Base-by-base conservation (phyloP, 1,284 basidiomycete species). In the Stereum hirsutum region DNA sequence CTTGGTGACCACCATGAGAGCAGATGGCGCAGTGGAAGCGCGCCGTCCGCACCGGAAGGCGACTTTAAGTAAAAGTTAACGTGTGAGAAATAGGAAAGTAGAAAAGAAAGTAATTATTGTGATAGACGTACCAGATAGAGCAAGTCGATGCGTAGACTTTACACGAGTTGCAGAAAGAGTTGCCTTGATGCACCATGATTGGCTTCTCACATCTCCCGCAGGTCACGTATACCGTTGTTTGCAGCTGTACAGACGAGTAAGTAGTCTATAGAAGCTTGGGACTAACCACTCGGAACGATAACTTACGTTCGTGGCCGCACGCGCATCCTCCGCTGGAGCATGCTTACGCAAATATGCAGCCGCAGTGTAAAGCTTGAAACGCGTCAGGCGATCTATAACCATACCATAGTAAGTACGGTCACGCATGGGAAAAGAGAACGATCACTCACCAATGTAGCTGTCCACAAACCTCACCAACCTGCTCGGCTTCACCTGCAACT, bases 341-440 rank as follows among this genome's bases (percentile, higher is more conserved):
- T 74, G 72, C 54, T 85, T 88, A 37, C 84, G 74, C 33, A 89
- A 53, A 57, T 87, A 84, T 0, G 85, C 81, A 5, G 81, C 80
- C 41, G 70, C 72, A 0, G 74, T 66, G 50, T 82, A 70, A 31
- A 89, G 55, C 25, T 74, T 72, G 30, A 78, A 58, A 11, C 82
- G 72, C 26, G 64, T 67, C 27, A 89, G 60, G 33, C 79, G 61
- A 27, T 86, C 85, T 89, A 47, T 8, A 33, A 0, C 39, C 6
- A 7, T 14, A 17, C 27, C 10, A 36, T 47, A n/a, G 41, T 38
- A 23, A 21, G 27, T 24, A 38, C 8, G 28, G 5, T n/a, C 6
- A 25, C 20, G 32, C 20, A 4, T 5, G 6, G 35, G 36, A 36
- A 7, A 15, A 14, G 33, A 31, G 8, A 14, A 30, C 6, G 6